A percentile compares a stretch with the other conserved stretches of the same genome.
These are phyloP conservation scores for Boechera stricta DNA, from an alignment of 345 rosid genomes.

Conservation along the genomic window DNA sequence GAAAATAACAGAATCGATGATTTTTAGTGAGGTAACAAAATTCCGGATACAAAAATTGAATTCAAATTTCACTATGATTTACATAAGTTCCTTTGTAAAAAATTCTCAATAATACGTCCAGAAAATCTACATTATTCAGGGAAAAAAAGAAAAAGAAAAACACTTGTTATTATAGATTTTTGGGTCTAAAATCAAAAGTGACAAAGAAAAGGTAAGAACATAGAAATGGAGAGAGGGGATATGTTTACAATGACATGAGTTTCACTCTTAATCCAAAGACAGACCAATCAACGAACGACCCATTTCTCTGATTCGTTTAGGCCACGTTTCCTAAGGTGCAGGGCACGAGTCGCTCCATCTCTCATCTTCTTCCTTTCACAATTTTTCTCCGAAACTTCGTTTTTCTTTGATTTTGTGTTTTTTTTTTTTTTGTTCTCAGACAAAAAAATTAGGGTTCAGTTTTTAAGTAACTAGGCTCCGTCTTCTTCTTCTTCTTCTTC, in stretches of 20 bases:
- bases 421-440: neutral
- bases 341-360: constrained; percentile 28
- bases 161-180: too few species aligned
- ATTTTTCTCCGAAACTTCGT: neutral
- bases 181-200: neutral
- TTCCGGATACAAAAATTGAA: too few species aligned
- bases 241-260: constrained; percentile 17
- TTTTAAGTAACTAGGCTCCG: neutral
- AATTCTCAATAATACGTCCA: too few species aligned
- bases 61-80: too few species aligned
- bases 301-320: constrained; percentile 5
- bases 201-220: neutral
- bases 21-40: too few species aligned
- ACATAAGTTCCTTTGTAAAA: neutral
- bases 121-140: neutral
- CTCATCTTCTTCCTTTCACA: neutral
- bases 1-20: too few species aligned
- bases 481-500: neutral
- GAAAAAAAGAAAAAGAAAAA: neutral
- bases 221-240: neutral
- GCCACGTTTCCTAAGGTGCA: constrained; percentile 33
- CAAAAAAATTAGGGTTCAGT: constrained; percentile 31
- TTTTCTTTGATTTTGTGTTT: neutral
- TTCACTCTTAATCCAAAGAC: constrained; percentile 11
- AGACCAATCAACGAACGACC: constrained; percentile 23